Conservation (phyloP, 805 yeast genomes). For the Candida germanica region DNA sequence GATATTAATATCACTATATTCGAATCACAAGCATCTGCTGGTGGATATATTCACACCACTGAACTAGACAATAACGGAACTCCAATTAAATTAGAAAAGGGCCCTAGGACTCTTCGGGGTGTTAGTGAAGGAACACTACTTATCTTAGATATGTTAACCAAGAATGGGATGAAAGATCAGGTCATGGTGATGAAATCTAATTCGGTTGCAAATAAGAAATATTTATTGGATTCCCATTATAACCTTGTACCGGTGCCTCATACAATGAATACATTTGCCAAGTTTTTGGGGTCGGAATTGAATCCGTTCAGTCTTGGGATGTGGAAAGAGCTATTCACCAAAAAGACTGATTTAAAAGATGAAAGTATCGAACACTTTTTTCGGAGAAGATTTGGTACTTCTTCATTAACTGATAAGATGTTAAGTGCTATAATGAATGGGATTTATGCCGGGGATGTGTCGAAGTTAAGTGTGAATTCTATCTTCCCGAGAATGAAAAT, state of each 20-base stretch:
- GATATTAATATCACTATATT: slow-evolving; percentile 63
- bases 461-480: slow-evolving; percentile 60
- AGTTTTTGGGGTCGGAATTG: slow-evolving; percentile 35
- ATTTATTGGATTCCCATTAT: slow-evolving; percentile 47
- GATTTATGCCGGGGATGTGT: slow-evolving; percentile 74
- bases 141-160: slow-evolving; percentile 56
- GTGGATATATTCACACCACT: slow-evolving; percentile 77
- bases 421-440: slow-evolving; percentile 86
- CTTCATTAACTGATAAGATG: slow-evolving; percentile 50
- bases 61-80: slow-evolving; percentile 21
- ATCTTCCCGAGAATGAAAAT: slow-evolving; percentile 54
- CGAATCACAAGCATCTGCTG: slow-evolving; percentile 55
- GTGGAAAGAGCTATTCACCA: slow-evolving; percentile 50
- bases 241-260: slow-evolving; percentile 56
- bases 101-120: slow-evolving; percentile 89
- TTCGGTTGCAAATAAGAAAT: slow-evolving; percentile 71
- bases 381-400: slow-evolving; percentile 62
- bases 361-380: slow-evolving; percentile 72
- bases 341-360: slow-evolving; percentile 38
- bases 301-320: slow-evolving; percentile 47
- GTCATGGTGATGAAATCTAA: slow-evolving; percentile 56
- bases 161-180: slow-evolving; percentile 46
- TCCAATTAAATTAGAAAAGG: slow-evolving; percentile 61
- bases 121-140: slow-evolving; percentile 73
- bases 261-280: slow-evolving; percentile 24